Evolutionary conservation across 1,139 yeast genomes (phyloP), one percentile per base, ranked within the genome.

Genomic region (Hyphopichia burtonii): DNA sequence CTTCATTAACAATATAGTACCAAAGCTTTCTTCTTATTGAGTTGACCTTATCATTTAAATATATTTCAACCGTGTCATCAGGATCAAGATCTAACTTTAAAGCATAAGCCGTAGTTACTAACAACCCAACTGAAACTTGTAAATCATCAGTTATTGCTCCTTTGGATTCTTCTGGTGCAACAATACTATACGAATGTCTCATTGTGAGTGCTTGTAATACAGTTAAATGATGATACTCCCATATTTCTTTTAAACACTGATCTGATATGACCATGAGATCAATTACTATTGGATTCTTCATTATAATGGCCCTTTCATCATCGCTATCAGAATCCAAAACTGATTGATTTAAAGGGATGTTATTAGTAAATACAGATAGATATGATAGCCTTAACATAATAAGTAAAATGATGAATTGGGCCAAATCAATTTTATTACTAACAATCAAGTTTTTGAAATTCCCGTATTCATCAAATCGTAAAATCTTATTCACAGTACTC

Each of bases 31-130:
- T 65, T 56, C 75, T 68, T 22, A 71, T 56, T 45, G 66, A 66
- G 33, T 68, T 64, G 14, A 56, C 46, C 34, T 59, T 50, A 46
- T 63, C 59, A 43, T 58, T 58, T 9, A 54, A 42, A 9, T 53
- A 44, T 20, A 49, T 45, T 16, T 61, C 68, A 15, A 61, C 65
- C 30, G 63, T 65, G 18, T n/a, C 16, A 19, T 53, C 56, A 3
- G 78, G 82, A 47, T 80, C 84, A 37, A 82, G 60, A 55, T 80
- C 74, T 27, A 81, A 51, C 0, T 83, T 83, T 37, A 78, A 59
- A 0, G 78, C 65, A 36, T 67, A 64, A 0, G 78, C 83, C 62
- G 73, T 66, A 45, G 75, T 78, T 1, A 76, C 56, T 37, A 80
- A 53, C 48, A 74, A 57, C 2, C 80, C 78, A 11, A 68, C 60